Conservation (phyloP, 345 rosid species). For the Eucalyptus cladocalyx region DNA sequence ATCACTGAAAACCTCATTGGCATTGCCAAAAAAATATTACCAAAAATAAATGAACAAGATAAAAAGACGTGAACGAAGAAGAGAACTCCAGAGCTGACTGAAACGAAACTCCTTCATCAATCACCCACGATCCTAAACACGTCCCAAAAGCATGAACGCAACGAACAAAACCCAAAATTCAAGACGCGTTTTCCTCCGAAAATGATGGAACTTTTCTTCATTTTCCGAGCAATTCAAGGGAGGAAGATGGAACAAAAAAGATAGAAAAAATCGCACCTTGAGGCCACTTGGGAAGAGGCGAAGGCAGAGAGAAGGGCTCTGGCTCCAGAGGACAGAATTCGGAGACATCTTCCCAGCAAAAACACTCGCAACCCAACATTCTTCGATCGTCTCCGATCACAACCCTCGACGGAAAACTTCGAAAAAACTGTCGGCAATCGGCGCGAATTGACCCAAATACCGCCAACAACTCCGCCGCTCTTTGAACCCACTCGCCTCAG, state of each 20-base stretch:
- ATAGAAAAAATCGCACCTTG: not conserved
- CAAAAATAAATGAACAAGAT: not conserved
- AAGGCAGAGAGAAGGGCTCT: constrained; percentile 1
- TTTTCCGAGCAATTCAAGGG: not conserved
- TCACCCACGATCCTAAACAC: not conserved
- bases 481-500: not conserved
- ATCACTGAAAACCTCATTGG: not conserved
- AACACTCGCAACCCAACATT: constrained; percentile 1
- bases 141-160: not conserved
- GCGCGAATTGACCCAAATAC: not conserved
- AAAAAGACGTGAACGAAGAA: not conserved
- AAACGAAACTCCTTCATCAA: not conserved
- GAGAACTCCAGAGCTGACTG: not conserved
- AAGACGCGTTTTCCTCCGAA: not conserved
- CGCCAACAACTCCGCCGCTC: not conserved
- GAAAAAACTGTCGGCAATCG: not conserved
- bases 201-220: not conserved
- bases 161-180: not conserved
- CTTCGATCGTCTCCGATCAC: not conserved
- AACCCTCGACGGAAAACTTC: not conserved
- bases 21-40: not conserved
- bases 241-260: not conserved
- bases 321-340: not conserved
- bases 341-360: not conserved
- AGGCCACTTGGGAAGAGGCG: constrained; percentile 4